A percentile compares a stretch with the other conserved stretches of the same genome.
Conservation (phyloP, 345 rosid species). For the Hibiscus tridactylites region DNA sequence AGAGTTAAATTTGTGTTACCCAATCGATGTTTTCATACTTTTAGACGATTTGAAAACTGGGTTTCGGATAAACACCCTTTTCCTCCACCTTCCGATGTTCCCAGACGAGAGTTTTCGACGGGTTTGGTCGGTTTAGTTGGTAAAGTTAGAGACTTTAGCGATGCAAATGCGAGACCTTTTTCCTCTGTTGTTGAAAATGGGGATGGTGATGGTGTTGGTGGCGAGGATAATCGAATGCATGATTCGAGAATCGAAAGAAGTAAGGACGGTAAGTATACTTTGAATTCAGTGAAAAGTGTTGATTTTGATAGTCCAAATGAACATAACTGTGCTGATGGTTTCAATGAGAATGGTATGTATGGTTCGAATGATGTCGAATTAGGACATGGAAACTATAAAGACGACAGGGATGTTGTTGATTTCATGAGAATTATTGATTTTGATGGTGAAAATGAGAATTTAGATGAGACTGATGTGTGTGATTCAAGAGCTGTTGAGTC, state of each 20-base stretch:
- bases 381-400: neutral
- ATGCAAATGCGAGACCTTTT: constrained; percentile 24
- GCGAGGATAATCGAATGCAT: constrained; percentile 9
- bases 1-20: constrained; percentile 24
- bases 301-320: constrained; percentile 15
- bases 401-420: constrained; percentile 5
- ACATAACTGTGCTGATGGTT: constrained; percentile 11
- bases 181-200: constrained; percentile 19
- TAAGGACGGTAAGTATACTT: neutral
- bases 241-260: too few species aligned
- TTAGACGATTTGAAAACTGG: constrained; percentile 20
- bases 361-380: neutral
- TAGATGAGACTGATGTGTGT: neutral
- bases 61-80: constrained; percentile 18
- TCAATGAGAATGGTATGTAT: neutral
- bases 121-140: constrained; percentile 15
- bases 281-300: constrained; percentile 17
- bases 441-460: constrained; percentile 3
- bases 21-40: constrained; percentile 30
- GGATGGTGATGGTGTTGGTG: constrained; percentile 6
- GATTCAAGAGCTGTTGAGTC: constrained; percentile 12
- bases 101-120: constrained; percentile 20
- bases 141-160: constrained; percentile 10
- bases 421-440: constrained; percentile 9
- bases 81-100: constrained; percentile 18